Conservation (phyloP, 2,329 filamentous ascomycete genomes). For the Epichloe glyceriae region DNA sequence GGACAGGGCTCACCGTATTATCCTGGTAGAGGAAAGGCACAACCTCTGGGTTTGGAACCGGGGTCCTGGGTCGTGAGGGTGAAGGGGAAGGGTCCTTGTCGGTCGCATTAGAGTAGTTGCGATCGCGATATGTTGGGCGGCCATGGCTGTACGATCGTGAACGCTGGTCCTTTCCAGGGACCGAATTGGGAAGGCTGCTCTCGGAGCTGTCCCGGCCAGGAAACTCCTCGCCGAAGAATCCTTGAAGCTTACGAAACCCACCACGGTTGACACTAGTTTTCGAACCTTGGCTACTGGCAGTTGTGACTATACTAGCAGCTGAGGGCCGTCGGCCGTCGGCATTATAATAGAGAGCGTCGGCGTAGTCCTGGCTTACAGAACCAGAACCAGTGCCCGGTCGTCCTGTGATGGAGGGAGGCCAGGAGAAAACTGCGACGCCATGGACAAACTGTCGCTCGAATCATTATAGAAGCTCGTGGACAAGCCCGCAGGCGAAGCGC, state of each 20-base stretch:
- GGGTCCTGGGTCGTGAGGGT: conserved; percentile 69
- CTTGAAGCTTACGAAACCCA: conserved; percentile 72
- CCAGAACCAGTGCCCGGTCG: conserved; percentile 16
- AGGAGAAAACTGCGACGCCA: conserved; percentile 55
- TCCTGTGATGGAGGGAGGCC: conserved; percentile 40
- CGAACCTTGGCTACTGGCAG: conserved; percentile 72
- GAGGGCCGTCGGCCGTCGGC: conserved; percentile 71
- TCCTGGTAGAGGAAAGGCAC: conserved; percentile 97
- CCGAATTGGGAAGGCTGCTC: conserved; percentile 42
- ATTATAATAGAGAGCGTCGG: conserved; percentile 45
- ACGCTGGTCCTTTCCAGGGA: conserved; percentile 43
- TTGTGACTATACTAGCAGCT: conserved; percentile 67
- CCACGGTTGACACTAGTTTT: conserved; percentile 57
- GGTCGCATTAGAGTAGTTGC: conserved; percentile 68
- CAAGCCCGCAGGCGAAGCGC: conserved; percentile 24
- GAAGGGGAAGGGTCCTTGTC: conserved; percentile 66
- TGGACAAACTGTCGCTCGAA: conserved; percentile 55
- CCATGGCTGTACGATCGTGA: conserved; percentile 50
- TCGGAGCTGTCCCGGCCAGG: conserved; percentile 63
- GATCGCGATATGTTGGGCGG: conserved; percentile 48
- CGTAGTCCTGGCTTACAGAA: conserved; percentile 37
- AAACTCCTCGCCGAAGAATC: conserved; percentile 87
- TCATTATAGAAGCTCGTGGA: conserved; percentile 59
- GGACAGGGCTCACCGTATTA: conserved; percentile 40
- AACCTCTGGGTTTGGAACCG: conserved; percentile 78